Evolutionary conservation across 306 rosid genomes (phyloP).

Genomic region (Lupinus albus): DNA sequence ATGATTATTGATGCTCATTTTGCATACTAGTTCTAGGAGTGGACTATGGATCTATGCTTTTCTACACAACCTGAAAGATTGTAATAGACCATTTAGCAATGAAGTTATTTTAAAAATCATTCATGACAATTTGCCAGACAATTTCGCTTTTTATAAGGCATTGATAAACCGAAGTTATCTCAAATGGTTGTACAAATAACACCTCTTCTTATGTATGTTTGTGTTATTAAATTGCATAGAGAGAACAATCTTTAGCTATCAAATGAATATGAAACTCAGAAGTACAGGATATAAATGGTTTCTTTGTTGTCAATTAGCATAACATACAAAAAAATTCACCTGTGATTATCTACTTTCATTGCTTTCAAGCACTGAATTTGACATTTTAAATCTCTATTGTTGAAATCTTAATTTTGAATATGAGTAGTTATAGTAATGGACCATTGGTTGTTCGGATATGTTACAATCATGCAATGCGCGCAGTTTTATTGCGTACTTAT

Average conservation of each 20-base stretch:
- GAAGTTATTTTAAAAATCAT: too few species aligned
- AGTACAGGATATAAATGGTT: not conserved
- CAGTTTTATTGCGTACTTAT: not conserved
- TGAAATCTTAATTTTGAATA: conserved; percentile 7
- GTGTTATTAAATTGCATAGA: conserved; percentile 12
- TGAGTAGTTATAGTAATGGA: not conserved
- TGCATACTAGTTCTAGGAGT: not conserved
- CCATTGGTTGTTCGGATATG: not conserved
- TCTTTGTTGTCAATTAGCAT: not conserved
- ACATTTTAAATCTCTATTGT: not conserved
- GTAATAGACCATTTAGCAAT: not conserved
- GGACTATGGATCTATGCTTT: not conserved
- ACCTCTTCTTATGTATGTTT: not conserved
- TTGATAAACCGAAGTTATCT: too few species aligned
- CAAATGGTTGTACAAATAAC: too few species aligned
- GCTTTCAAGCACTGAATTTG: conserved; percentile 6
- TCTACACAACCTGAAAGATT: not conserved
- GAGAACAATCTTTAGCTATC: conserved; percentile 1
- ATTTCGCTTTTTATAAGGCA: too few species aligned
- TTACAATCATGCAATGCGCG: not conserved
- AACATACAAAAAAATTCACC: conserved; percentile 16
- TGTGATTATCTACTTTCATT: conserved; percentile 19
- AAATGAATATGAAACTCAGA: not conserved
- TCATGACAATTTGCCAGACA: not conserved
- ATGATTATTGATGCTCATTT: not conserved